Conservation (phyloP, 1,284 basidiomycete species). For the Cutaneotrichosporon sp. region DNA sequence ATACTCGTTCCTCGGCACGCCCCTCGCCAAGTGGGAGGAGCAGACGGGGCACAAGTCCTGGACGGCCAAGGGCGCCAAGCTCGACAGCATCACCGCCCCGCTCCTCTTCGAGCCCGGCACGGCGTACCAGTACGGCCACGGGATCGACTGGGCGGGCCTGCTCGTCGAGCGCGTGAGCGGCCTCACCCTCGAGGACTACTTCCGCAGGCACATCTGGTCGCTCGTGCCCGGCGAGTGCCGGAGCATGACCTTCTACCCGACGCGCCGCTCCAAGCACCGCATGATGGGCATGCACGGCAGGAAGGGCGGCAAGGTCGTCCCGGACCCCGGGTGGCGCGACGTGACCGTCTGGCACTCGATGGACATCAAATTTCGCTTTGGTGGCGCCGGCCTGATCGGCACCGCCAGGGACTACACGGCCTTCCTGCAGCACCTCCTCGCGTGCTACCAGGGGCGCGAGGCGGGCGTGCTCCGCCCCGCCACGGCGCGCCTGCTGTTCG, state of each 20-base stretch:
- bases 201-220: constrained; percentile 40
- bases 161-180: constrained; percentile 40
- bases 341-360: background rate
- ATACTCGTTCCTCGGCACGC: constrained; percentile 10
- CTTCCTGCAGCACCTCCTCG: constrained; percentile 26
- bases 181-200: constrained; percentile 38
- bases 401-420: constrained; percentile 38
- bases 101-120: constrained; percentile 43
- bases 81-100: constrained; percentile 22
- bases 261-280: constrained; percentile 5
- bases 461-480: constrained; percentile 4
- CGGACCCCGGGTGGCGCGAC: constrained; percentile 10
- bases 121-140: constrained; percentile 34
- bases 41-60: background rate
- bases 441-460: background rate
- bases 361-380: constrained; percentile 17
- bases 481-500: constrained; percentile 26
- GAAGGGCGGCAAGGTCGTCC: constrained; percentile 19
- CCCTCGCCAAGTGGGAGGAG: constrained; percentile 5
- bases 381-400: constrained; percentile 43
- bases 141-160: constrained; percentile 47
- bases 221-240: constrained; percentile 33
- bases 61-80: constrained; percentile 9
- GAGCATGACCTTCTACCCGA: constrained; percentile 38
- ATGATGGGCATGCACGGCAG: constrained; percentile 29